Evolutionary conservation across 176 grass and related monocot genomes (phyloP).

Genomic region (Rhynchospora pubera): DNA sequence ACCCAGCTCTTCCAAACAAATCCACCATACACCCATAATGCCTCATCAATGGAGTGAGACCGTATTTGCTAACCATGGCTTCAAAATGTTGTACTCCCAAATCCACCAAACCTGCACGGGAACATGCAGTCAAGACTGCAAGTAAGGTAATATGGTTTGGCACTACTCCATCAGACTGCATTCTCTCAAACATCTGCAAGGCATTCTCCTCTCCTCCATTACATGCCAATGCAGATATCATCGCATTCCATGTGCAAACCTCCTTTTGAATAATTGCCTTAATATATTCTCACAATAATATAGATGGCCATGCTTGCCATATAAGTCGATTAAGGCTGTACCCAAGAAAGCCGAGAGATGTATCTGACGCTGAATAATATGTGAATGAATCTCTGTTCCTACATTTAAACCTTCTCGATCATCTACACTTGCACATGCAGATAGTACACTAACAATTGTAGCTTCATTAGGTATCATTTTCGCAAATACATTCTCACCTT

Average conservation of each 20-base stretch:
- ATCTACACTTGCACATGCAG: conserved; percentile 49
- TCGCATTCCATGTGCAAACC: conserved; percentile 60
- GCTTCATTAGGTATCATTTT: conserved; percentile 33
- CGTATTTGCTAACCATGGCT: conserved; percentile 28
- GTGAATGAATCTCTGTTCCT: conserved; percentile 40
- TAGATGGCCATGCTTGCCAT: conserved; percentile 60
- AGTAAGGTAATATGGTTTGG: conserved; percentile 68
- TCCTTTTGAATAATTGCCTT: conserved; percentile 15
- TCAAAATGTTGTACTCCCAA: conserved; percentile 50
- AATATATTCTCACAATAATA: conserved; percentile 25
- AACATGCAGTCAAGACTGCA: conserved; percentile 46
- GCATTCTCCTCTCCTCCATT: conserved; percentile 50
- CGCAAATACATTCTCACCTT: neutral
- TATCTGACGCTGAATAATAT: conserved; percentile 29
- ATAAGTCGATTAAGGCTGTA: conserved; percentile 67
- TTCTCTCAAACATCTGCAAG: conserved; percentile 34
- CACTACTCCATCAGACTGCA: conserved; percentile 34
- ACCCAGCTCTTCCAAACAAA: conserved; percentile 38
- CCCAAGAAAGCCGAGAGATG: conserved; percentile 48
- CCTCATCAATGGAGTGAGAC: conserved; percentile 44
- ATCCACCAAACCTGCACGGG: conserved; percentile 45
- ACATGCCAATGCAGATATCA: conserved; percentile 45
- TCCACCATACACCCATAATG: conserved; percentile 80
- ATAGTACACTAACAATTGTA: conserved; percentile 57
- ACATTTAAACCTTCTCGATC: conserved; percentile 9